Conservation (phyloP, 2,329 filamentous ascomycete genomes). For the Elsinoe perseae region DNA sequence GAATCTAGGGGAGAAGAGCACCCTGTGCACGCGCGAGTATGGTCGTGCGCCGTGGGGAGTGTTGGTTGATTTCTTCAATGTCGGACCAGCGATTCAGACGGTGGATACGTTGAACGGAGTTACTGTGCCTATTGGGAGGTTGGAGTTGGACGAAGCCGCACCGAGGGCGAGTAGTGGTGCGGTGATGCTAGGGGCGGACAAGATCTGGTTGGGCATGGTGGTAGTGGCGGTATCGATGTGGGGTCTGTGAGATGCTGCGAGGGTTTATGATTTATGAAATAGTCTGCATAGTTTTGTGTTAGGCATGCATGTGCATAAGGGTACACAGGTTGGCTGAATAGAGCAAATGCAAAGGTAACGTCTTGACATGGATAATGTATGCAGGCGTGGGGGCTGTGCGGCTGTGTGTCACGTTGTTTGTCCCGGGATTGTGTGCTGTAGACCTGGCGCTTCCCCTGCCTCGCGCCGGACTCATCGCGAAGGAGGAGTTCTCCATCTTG, state of each 20-base stretch:
- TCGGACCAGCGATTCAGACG: constrained; percentile 60
- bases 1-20: constrained; percentile 42
- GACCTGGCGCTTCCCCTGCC: not conserved
- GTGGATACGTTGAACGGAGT: constrained; percentile 61
- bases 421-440: not conserved
- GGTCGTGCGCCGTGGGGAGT: constrained; percentile 61
- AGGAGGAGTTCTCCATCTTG: not conserved
- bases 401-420: not conserved
- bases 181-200: not conserved
- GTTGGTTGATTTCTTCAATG: constrained; percentile 72
- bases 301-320: not conserved
- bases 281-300: too few species aligned
- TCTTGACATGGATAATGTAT: not conserved
- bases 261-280: not conserved
- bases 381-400: not conserved
- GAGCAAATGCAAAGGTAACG: constrained; percentile 5
- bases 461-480: not conserved
- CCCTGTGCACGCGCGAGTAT: constrained; percentile 51
- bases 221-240: not conserved
- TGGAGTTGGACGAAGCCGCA: constrained; percentile 21
- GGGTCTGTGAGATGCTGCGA: not conserved
- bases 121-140: constrained; percentile 38
- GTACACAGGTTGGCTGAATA: not conserved
- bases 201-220: not conserved
- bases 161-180: not conserved